A percentile compares a stretch with the other conserved stretches of the same genome.
phyloP scores from a whole-genome alignment of 768 basidiomycete species.

The Kwoniella sp. region DNA sequence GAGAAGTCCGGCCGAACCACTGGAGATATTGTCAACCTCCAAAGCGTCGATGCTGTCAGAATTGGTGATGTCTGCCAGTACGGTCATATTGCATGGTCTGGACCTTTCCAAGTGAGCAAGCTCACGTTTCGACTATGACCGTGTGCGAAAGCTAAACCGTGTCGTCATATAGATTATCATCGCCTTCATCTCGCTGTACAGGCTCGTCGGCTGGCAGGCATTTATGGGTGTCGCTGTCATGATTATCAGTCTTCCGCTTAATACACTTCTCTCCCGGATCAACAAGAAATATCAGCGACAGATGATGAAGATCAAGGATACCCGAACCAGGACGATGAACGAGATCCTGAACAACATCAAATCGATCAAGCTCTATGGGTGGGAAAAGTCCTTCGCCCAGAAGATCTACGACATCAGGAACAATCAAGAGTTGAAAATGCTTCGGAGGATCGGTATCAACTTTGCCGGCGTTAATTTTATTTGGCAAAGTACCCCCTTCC shows the following conservation, averaged over 20 bases:
- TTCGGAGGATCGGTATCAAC: conserved; percentile 76
- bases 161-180: conserved; percentile 66
- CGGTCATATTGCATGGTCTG: conserved; percentile 80
- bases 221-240: conserved; percentile 86
- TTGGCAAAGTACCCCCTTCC: conserved; percentile 53
- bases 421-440: conserved; percentile 63
- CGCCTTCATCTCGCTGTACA: conserved; percentile 86
- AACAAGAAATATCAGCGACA: conserved; percentile 67
- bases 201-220: conserved; percentile 85
- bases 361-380: conserved; percentile 70
- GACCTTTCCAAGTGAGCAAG: conserved; percentile 69
- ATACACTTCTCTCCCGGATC: conserved; percentile 43
- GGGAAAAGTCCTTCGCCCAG: conserved; percentile 87
- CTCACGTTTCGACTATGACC: neutral
- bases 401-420: conserved; percentile 68
- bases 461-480: conserved; percentile 61
- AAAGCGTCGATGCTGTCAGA: conserved; percentile 66
- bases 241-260: conserved; percentile 62
- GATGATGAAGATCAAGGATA: conserved; percentile 91
- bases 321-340: conserved; percentile 69
- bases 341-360: conserved; percentile 91
- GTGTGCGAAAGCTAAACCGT: neutral
- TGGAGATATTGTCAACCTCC: conserved; percentile 92
- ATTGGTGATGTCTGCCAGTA: conserved; percentile 55
- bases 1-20: conserved; percentile 73